Evolutionary conservation across 2,329 filamentous ascomycete species (phyloP), one percentile per base, ranked within the genome.

Genomic region (Harringtonia aguacate): DNA sequence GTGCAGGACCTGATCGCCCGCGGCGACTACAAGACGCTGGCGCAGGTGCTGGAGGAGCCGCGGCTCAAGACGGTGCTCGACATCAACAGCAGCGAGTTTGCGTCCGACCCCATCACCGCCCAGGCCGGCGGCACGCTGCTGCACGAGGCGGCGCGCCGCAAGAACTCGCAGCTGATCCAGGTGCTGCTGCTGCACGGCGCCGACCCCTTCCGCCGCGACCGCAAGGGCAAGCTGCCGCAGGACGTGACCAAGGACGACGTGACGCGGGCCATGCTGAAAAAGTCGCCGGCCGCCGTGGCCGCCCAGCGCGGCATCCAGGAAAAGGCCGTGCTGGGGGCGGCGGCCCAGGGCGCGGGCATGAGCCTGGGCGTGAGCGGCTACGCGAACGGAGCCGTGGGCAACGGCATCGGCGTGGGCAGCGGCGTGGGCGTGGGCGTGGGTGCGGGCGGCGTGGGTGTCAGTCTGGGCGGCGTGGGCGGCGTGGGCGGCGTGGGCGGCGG

Each of bases 301-400:
- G 92, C 92, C 2, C 92, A 97, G 64, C 77, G 90, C 44, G 89
- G 88, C 31, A 95, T 98, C 30, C 92, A 98, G 62, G 92, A 98
- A 64, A 95, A 92, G 68, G 92, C 89, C 0, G 94, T 98, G 4
- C 73, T 98, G 15, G 90, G 88, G 2, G 86, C 85, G 49, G 71
- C 74, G 9, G 73, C 74, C 0, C 75, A 82, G 48, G 72, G 71
- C 7, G 64, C 67, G 3, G 64, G 68, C 3, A 31, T 45, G 15
- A 46, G 24, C 29, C 39, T 21, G 12, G 39, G 28, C 18, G 30
- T 41, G 22, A 24, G 37, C n/a, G 21, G 27, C 18, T 18, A 22
- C 15, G 39, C 34, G n/a, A 29, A 8, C 10, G 36, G 29, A 9
- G 34, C 18, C 18, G 5, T 13, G n/a, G 34, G 34, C 9, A 15